Base-by-base conservation (phyloP, 176 grass and related monocot species). In the Carex cristatella region DNA sequence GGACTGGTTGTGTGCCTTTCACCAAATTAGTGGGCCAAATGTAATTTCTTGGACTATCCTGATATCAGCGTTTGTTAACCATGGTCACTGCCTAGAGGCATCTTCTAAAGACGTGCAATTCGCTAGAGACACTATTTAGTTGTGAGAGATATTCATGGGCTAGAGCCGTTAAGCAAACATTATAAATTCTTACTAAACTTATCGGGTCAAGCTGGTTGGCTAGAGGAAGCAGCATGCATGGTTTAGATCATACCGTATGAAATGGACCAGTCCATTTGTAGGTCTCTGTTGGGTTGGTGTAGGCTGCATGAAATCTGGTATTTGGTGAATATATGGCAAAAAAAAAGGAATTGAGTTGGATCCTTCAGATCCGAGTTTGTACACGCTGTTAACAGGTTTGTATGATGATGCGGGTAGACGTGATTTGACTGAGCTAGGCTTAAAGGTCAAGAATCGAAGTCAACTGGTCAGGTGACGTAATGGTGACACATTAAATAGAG, bases 21-120 rank as follows among this genome's bases (percentile, higher is more conserved):
- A 14, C 2, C 76, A 86, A 5, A 57, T 91, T 10, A 18, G 56
- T 63, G 70, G 15, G 0, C 91, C 92, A 23, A 94, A 98, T 56
- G 88, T 94, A 35, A 88, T 98, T 83, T 94, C 91, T 44, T 93
- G 90, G 89, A 93, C 91, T 4, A 76, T 86, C 35, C 81, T 91
- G 18, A 91, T 98, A 6, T 38, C 84, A 30, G 92, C 85, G 59
- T 84, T 93, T 53, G 33, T 58, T 10, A 79, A 83, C 2, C 89
- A 88, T 61, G 88, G 92, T 49, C 83, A 35, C 62, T 73, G 87
- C 2, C 48, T 84, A 80, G 89, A 87, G 4, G 85, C 84, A 0
- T 79, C 87, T 79, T 55, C 40, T 13, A 90, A 91, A 88, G 82
- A 84, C 79, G 13, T 93, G 87, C 84, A 76, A 11, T 38, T 83